Conservation (phyloP, 2,329 filamentous ascomycete species). For the Coniochaeta sp. region DNA sequence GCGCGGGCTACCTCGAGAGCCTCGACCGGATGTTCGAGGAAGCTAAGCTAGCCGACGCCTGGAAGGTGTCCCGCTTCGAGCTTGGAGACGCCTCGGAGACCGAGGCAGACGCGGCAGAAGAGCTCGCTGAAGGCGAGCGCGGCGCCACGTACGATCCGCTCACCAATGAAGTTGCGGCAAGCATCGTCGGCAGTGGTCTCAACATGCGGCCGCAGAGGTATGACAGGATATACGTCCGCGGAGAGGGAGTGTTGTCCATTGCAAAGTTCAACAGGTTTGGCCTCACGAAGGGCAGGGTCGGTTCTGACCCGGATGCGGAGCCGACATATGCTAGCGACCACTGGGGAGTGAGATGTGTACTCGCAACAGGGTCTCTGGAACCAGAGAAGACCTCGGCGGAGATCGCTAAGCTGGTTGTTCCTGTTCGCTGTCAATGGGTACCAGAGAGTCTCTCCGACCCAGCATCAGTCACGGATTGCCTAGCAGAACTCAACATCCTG, state of each 20-base stretch:
- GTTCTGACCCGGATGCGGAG: conserved; percentile 6
- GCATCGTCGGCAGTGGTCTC: conserved; percentile 36
- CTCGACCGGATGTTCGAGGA: conserved; percentile 40
- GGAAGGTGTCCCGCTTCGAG: conserved; percentile 37
- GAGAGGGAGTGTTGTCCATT: conserved; percentile 29
- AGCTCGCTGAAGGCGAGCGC: conserved; percentile 50
- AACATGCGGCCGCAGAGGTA: conserved; percentile 57
- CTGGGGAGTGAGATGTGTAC: conserved; percentile 45
- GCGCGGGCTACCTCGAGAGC: conserved; percentile 31
- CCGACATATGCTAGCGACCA: conserved; percentile 44
- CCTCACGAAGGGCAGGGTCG: conserved; percentile 21
- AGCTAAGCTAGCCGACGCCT: conserved; percentile 44
- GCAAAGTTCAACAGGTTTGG: conserved; percentile 53
- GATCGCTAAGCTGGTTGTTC: conserved; percentile 18
- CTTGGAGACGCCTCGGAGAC: conserved; percentile 32
- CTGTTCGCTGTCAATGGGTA: conserved; percentile 24
- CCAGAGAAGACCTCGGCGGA: conserved; percentile 11
- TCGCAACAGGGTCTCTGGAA: conserved; percentile 19
- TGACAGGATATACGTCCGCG: conserved; percentile 52
- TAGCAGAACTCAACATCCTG: conserved; percentile 32
- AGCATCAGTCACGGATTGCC: conserved; percentile 26
- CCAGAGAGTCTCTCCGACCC: neutral
- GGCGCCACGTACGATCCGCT: conserved; percentile 59
- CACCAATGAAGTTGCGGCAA: conserved; percentile 47
- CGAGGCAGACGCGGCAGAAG: conserved; percentile 19